Percentiles rank a stretch among this genome's conserved stretches.
These are phyloP conservation scores for Speleostelium caveatum DNA, from an alignment of 78 protist species.

Conservation along the genomic window DNA sequence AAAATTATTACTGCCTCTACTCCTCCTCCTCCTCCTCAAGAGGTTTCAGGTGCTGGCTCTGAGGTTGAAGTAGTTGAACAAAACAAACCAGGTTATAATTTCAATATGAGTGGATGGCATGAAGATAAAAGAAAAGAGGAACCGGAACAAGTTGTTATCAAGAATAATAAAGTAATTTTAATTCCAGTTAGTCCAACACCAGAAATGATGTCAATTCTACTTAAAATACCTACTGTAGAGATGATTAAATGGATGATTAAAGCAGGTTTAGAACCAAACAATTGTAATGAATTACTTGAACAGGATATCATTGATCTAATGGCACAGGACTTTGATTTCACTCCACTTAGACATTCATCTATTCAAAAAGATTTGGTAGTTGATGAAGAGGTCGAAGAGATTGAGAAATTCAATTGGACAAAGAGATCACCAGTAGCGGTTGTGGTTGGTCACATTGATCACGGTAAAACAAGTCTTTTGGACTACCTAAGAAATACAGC, in stretches of 20 bases:
- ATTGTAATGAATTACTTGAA: background rate
- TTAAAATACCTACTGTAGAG: constrained; percentile 7
- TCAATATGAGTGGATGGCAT: too few species aligned
- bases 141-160: background rate
- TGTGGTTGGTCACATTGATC: constrained; percentile 98
- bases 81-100: background rate
- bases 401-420: constrained; percentile 7
- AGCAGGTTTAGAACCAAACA: constrained; percentile 15
- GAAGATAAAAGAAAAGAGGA: background rate
- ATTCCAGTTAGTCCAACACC: constrained; percentile 11
- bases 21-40: background rate
- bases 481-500: constrained; percentile 86
- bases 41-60: background rate
- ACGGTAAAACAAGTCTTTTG: constrained; percentile 96
- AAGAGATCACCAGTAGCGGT: constrained; percentile 92
- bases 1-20: too few species aligned
- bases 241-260: constrained; percentile 44
- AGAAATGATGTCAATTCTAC: constrained; percentile 17
- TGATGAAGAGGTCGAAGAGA: background rate
- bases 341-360: background rate
- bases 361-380: background rate
- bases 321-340: constrained; percentile 17
- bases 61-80: background rate
- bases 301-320: constrained; percentile 17
- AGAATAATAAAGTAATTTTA: background rate